Evolutionary conservation across 192 early-diverging fungal species (phyloP).

Genomic region (Neocallimastix lanati): DNA sequence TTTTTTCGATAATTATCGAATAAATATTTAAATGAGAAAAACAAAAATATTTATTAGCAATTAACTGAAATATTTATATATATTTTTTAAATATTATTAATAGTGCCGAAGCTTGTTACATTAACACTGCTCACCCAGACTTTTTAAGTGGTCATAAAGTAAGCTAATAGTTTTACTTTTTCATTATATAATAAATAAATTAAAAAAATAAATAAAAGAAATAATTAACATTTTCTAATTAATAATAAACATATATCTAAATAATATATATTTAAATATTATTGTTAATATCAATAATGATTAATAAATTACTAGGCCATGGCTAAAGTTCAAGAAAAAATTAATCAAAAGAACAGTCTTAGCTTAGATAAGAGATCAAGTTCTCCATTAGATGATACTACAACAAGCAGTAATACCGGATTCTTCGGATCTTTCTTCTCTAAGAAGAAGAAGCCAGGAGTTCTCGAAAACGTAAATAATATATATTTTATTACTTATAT

Average conservation of each 20-base stretch:
- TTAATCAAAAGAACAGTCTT: background rate
- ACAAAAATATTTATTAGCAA: no score
- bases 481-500: no score
- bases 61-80: background rate
- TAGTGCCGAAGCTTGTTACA: constrained; percentile 84
- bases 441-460: constrained; percentile 50
- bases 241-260: no score
- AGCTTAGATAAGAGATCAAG: background rate
- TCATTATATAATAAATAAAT: no score
- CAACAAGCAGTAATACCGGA: constrained; percentile 20
- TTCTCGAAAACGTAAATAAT: constrained; percentile 28
- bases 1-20: no score
- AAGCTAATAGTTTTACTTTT: no score
- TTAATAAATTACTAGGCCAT: constrained; percentile 5
- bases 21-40: no score
- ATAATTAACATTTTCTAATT: no score
- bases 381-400: background rate
- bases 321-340: constrained; percentile 5
- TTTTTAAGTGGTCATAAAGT: constrained; percentile 88
- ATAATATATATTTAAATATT: no score
- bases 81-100: no score
- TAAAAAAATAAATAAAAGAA: no score
- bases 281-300: no score
- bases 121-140: constrained; percentile 98
- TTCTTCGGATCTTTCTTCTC: constrained; percentile 98